phyloP scores from a whole-genome alignment of 2,329 filamentous ascomycete genomes.

The Alternaria brassicicola region DNA sequence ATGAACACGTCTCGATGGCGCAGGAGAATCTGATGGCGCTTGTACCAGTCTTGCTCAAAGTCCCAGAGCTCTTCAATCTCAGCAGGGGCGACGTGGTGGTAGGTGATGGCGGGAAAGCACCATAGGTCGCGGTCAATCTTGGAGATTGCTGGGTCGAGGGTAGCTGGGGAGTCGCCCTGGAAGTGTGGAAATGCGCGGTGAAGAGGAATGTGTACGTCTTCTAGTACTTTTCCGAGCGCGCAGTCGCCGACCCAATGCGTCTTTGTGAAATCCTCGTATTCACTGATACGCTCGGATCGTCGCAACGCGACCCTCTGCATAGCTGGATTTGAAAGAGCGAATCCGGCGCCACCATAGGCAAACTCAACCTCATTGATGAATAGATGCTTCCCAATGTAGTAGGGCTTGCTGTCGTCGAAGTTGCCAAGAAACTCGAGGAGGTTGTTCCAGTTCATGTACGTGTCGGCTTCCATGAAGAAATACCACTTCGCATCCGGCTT shows the following conservation, averaged over 20 bases:
- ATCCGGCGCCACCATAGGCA: slow-evolving; percentile 55
- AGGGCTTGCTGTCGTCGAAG: slow-evolving; percentile 48
- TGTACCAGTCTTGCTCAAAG: slow-evolving; percentile 50
- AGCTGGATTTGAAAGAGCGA: slow-evolving; percentile 52
- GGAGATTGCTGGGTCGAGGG: slow-evolving; percentile 46
- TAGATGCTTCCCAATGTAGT: slow-evolving; percentile 54
- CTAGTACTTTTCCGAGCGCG: slow-evolving; percentile 46
- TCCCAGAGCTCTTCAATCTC: slow-evolving; percentile 49
- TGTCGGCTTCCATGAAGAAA: slow-evolving; percentile 49
- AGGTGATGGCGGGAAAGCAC: slow-evolving; percentile 53
- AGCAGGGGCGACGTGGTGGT: slow-evolving; percentile 47
- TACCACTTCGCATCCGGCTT: slow-evolving; percentile 48
- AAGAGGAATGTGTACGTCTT: slow-evolving; percentile 44
- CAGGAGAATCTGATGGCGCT: slow-evolving; percentile 40
- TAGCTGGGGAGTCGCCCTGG: slow-evolving; percentile 53
- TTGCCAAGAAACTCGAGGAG: slow-evolving; percentile 49
- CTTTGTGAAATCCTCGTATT: slow-evolving; percentile 47
- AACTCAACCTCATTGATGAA: slow-evolving; percentile 54
- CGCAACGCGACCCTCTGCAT: slow-evolving; percentile 45
- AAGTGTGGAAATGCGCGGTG: slow-evolving; percentile 53
- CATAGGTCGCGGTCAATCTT: slow-evolving; percentile 50
- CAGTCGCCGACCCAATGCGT: slow-evolving; percentile 50
- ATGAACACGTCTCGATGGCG: slow-evolving; percentile 49
- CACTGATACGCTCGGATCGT: slow-evolving; percentile 34
- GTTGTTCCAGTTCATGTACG: slow-evolving; percentile 47